phyloP scores from a whole-genome alignment of 352 stramenopile genomes.

The Phytophthora palmivora region DNA sequence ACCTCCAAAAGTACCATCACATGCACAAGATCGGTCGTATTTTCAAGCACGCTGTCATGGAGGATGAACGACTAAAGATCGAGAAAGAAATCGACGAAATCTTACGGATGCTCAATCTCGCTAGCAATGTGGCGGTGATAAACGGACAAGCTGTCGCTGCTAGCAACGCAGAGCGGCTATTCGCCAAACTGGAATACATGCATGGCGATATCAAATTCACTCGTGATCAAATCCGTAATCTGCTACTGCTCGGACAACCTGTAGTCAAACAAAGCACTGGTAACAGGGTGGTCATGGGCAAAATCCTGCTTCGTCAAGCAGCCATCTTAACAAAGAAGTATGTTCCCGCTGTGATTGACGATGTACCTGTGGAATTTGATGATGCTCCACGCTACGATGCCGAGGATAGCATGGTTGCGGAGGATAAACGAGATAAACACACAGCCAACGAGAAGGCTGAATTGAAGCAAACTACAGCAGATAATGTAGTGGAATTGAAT shows the following conservation, averaged over 20 bases:
- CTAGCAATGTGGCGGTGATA: constrained; percentile 24
- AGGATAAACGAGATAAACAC: too few species aligned
- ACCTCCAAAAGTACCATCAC: constrained; percentile 28
- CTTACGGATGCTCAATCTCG: constrained; percentile 37
- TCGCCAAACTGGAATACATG: constrained; percentile 22
- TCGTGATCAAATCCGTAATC: constrained; percentile 21
- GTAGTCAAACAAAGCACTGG: too few species aligned
- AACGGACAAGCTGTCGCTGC: constrained; percentile 6
- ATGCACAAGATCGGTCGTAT: constrained; percentile 27
- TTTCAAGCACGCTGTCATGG: constrained; percentile 28
- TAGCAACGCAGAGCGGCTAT: constrained; percentile 10
- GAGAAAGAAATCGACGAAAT: constrained; percentile 42
- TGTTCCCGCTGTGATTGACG: too few species aligned
- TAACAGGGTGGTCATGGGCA: too few species aligned
- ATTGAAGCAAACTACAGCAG: too few species aligned
- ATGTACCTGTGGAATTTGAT: too few species aligned
- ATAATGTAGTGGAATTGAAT: too few species aligned
- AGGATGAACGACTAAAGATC: constrained; percentile 31
- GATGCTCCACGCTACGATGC: too few species aligned
- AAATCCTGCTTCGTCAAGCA: too few species aligned
- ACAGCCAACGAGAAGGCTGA: too few species aligned
- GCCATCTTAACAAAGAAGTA: neutral
- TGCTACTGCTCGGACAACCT: constrained; percentile 6
- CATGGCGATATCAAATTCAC: constrained; percentile 22
- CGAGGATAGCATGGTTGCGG: too few species aligned